Evolutionary conservation across 228 moss, liverwort and hornwort genomes (phyloP).

Genomic region (Sphagnum magellanicum): DNA sequence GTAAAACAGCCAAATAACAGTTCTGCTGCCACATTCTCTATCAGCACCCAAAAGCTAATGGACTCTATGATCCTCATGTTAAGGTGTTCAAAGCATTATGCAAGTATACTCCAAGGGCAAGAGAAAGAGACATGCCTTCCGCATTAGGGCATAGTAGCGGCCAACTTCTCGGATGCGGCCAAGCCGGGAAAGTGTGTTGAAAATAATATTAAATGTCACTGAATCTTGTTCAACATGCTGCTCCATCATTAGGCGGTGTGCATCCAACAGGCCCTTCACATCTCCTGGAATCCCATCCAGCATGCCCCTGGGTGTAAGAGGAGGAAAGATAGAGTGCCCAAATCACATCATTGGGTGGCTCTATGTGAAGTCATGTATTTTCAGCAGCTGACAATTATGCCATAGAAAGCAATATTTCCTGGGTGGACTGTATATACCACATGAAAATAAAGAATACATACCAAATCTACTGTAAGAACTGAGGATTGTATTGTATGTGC

Average conservation of each 20-base stretch:
- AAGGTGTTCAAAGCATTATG: too few species aligned
- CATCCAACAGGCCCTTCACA: slow-evolving; percentile 66
- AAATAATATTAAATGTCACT: slow-evolving; percentile 76
- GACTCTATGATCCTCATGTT: too few species aligned
- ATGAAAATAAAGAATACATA: slow-evolving; percentile 15
- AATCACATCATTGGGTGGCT: too few species aligned
- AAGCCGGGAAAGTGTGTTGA: slow-evolving; percentile 64
- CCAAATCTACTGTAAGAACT: slow-evolving; percentile 90
- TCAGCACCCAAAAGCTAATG: too few species aligned
- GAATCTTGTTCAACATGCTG: slow-evolving; percentile 75
- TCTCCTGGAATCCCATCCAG: slow-evolving; percentile 44
- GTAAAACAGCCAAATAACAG: too few species aligned
- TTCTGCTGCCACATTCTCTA: too few species aligned
- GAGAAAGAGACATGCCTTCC: slow-evolving; percentile 32
- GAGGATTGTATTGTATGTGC: slow-evolving; percentile 67
- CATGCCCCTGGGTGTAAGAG: not conserved
- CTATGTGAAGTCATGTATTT: too few species aligned
- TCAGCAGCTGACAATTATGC: not conserved
- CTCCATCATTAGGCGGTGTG: slow-evolving; percentile 58
- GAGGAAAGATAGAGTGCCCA: not conserved
- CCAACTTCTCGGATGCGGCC: slow-evolving; percentile 77
- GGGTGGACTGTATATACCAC: not conserved
- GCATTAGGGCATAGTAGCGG: slow-evolving; percentile 76
- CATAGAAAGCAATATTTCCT: not conserved
- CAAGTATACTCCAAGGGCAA: not conserved